Evolutionary conservation across 2,329 filamentous ascomycete species (phyloP), one percentile per base, ranked within the genome.

Genomic region (Cladosporium oxysporum): DNA sequence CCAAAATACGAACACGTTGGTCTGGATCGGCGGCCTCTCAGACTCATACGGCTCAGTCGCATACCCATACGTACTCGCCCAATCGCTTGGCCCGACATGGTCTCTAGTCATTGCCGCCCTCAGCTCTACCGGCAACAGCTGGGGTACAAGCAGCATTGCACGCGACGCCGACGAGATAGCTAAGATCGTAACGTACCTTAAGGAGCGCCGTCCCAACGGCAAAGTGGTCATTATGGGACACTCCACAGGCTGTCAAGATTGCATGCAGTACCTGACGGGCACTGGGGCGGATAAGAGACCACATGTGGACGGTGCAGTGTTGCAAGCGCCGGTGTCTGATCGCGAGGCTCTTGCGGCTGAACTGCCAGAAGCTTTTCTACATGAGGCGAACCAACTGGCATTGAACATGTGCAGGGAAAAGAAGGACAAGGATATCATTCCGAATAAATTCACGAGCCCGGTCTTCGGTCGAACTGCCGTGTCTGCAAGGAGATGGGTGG

Each of bases 241-340:
- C 71, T 88, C 85, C 1, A 91, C 89, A 0, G 89, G 89, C 0
- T 90, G 86, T 70, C 89, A 91, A 75, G 88, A 90, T 73, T 82
- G 87, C 14, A 83, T 91, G 78, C 85, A 90, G 70, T 91, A 91
- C 69, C 74, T 89, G 1, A 67, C 78, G 6, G 75, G 73, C 23
- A 59, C 66, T 21, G 69, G 68, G 14, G 67, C 68, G 8, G 71
- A 70, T 23, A 77, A 78, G 49, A 79, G 85, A 14, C 84, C 86
- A 0, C 79, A 66, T 0, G 79, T 96, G 1, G 87, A 95, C 67
- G 93, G 90, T 41, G 88, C 88, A 58, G 90, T 97, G 53, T 79
- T 97, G 64, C 93, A 96, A 76, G 92, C 90, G 0, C 88, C 91
- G 0, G 88, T 93, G 3, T 91, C 88, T 1, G 92, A 97, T 76